Percentiles rank a stretch among this genome's conserved stretches.
Evolutionary conservation across 441 rosid genomes (phyloP).

Genomic region (Croton setiger): DNA sequence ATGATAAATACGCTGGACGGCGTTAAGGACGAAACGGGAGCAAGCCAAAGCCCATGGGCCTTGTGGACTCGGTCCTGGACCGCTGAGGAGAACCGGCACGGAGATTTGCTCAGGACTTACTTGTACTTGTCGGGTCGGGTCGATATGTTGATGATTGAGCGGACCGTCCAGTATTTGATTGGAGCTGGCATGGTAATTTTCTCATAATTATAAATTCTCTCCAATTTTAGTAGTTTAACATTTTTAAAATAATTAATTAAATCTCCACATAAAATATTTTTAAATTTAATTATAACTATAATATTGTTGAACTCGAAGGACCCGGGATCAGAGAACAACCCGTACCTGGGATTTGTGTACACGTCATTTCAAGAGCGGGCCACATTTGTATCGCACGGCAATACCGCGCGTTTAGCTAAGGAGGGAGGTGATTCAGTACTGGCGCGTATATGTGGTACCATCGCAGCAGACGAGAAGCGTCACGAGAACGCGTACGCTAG

Average conservation of each 20-base stretch:
- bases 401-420: slow-evolving; percentile 84
- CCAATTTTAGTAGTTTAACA: too few species aligned
- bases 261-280: too few species aligned
- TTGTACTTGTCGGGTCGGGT: slow-evolving; percentile 66
- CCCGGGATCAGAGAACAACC: slow-evolving; percentile 69
- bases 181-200: slow-evolving; percentile 52
- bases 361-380: slow-evolving; percentile 95
- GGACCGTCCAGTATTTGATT: slow-evolving; percentile 49
- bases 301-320: slow-evolving; percentile 45
- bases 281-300: too few species aligned
- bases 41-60: slow-evolving; percentile 59
- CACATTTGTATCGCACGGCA: slow-evolving; percentile 83
- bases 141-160: slow-evolving; percentile 54
- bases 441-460: slow-evolving; percentile 81
- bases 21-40: slow-evolving; percentile 52
- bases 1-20: slow-evolving; percentile 53
- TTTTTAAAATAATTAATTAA: too few species aligned
- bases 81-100: slow-evolving; percentile 62
- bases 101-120: slow-evolving; percentile 45
- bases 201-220: not conserved
- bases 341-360: slow-evolving; percentile 82
- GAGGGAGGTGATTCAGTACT: slow-evolving; percentile 64
- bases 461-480: slow-evolving; percentile 92
- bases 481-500: slow-evolving; percentile 84
- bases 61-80: slow-evolving; percentile 67